Evolutionary conservation across 2,329 filamentous ascomycete genomes (phyloP), one percentile per base, ranked within the genome.

Genomic region (Aspergillus sp.): DNA sequence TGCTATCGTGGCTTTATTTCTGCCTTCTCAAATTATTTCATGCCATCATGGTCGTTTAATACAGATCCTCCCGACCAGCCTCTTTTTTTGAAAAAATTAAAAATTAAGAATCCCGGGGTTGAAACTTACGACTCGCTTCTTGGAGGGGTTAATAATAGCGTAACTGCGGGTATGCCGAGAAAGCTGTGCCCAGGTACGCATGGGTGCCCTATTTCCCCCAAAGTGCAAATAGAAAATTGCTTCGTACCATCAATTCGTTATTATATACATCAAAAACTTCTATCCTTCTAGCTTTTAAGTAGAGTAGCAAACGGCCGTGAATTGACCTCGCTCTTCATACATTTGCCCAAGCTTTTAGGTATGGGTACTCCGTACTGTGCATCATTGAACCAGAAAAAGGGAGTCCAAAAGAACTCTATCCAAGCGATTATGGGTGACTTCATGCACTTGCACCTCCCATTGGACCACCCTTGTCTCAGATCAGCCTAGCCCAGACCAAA

Each of bases 241-340:
- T 52, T 52, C 41, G 14, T 52, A 44, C 27, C 49, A 31, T 52
- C 25, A 52, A 35, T 33, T 52, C 49, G 21, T 52, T 41, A 51
- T 51, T 33, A 52, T 44, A 23, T 52, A 44, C 25, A 35, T 52
- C 37, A 51, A 51, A 7, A 25, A 17, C 12, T 41, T 21, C 39
- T 4, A 11, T 41, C 39, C 19, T 35, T 39, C 39, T 35, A 50
- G 9, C 7, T 40, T 48, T 37, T 35, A 11, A n/a, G 4, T 19
- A 21, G 33, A 37, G 19, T 23, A 50, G 6, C 15, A 14, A 37
- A n/a, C 15, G n/a, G 35, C 14, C 35, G 12, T 37, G 14, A 37
- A 37, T 37, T n/a, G 14, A n/a, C 35, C 14, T 37, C 35, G 12
- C 35, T 37, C 9, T 37, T 37, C 35, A 37, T n/a, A n/a, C 35